phyloP scores from a whole-genome alignment of 2,329 filamentous ascomycete species.

The Aspergillus flavus region DNA sequence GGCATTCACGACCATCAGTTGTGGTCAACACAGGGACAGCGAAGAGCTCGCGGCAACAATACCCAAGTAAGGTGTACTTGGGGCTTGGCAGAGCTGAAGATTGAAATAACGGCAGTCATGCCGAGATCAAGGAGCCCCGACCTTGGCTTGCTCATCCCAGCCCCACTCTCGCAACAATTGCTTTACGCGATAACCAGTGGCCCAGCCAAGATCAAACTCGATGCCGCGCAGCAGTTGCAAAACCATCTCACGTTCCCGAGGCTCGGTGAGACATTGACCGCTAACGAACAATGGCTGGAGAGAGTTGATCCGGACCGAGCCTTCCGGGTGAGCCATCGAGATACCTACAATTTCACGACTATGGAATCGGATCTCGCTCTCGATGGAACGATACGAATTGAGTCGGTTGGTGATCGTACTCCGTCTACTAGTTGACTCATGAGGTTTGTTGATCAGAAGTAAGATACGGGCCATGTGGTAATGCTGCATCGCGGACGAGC shows the following conservation, averaged over 20 bases:
- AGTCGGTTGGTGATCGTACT: constrained; percentile 58
- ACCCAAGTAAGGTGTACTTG: not conserved
- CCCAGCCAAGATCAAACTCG: constrained; percentile 66
- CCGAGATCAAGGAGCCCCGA: constrained; percentile 10
- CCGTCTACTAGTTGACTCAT: constrained; percentile 48
- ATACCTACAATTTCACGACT: constrained; percentile 66
- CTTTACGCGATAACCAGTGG: constrained; percentile 62
- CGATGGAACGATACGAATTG: constrained; percentile 60
- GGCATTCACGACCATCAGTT: not conserved
- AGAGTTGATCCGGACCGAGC: constrained; percentile 61
- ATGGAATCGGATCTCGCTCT: constrained; percentile 59
- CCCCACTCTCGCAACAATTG: constrained; percentile 52
- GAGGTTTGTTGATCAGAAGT: constrained; percentile 47
- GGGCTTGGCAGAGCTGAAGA: not conserved
- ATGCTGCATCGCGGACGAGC: constrained; percentile 61
- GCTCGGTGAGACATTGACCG: constrained; percentile 61
- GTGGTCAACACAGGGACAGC: not conserved
- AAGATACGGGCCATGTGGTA: constrained; percentile 49
- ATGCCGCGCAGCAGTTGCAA: constrained; percentile 60
- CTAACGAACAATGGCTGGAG: constrained; percentile 66
- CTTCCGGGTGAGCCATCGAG: constrained; percentile 59
- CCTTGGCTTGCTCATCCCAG: constrained; percentile 28
- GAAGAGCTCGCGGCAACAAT: not conserved
- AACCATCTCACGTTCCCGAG: constrained; percentile 57
- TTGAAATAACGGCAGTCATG: not conserved